These are phyloP conservation scores for Arthrobotrys entomopaga DNA, from an alignment of 2,329 filamentous ascomycete genomes.

Conservation along the genomic window DNA sequence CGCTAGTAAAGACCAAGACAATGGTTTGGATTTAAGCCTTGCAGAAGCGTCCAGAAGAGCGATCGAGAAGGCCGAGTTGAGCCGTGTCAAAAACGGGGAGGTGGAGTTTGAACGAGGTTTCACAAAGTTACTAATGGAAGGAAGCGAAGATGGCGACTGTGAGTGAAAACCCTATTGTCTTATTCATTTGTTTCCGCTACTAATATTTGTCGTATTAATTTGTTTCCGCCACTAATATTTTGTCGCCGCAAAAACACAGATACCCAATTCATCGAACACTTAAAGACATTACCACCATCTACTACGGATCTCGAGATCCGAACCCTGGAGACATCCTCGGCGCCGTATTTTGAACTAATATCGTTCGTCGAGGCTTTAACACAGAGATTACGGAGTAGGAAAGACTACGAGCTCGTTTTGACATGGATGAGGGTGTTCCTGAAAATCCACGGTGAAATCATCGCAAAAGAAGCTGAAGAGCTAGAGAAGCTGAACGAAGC, in stretches of 20 bases:
- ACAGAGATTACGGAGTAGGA: constrained; percentile 72
- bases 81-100: constrained; percentile 75
- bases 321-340: constrained; percentile 69
- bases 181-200: constrained; percentile 8
- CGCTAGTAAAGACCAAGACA: constrained; percentile 61
- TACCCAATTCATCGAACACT: constrained; percentile 75
- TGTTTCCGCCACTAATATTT: constrained; percentile 27
- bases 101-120: constrained; percentile 70
- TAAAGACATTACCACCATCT: constrained; percentile 83
- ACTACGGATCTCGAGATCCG: constrained; percentile 91
- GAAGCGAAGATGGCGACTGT: constrained; percentile 71
- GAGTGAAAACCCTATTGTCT: constrained; percentile 61
- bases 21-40: constrained; percentile 57
- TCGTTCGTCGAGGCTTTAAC: constrained; percentile 86
- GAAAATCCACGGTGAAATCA: constrained; percentile 75
- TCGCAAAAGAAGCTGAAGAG: constrained; percentile 61
- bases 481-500: constrained; percentile 44
- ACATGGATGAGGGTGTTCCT: constrained; percentile 98
- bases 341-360: constrained; percentile 74
- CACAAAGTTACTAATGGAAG: constrained; percentile 68
- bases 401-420: constrained; percentile 92
- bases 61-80: constrained; percentile 66
- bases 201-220: constrained; percentile 21
- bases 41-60: constrained; percentile 44
- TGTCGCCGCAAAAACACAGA: constrained; percentile 13